phyloP scores from a whole-genome alignment of 2,329 filamentous ascomycete genomes.

The Coniochaeta hoffmannii region DNA sequence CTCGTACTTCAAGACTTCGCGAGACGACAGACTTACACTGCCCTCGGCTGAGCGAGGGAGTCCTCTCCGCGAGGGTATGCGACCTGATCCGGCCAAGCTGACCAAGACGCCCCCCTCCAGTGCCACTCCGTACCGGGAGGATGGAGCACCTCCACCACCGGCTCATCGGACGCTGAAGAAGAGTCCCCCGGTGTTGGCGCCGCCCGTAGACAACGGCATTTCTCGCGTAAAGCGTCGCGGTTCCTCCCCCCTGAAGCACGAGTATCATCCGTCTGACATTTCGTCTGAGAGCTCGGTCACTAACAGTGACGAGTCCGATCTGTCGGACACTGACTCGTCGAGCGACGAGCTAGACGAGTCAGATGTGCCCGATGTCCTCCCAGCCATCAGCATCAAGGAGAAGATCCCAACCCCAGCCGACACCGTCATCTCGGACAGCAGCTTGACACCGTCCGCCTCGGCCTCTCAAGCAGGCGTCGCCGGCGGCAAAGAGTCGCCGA shows the following conservation, averaged over 20 bases:
- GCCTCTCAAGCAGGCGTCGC: slow-evolving; percentile 63
- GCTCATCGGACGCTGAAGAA: slow-evolving; percentile 40
- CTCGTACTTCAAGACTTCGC: slow-evolving; percentile 15
- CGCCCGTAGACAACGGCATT: slow-evolving; percentile 37
- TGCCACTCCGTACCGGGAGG: slow-evolving; percentile 34
- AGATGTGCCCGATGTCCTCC: slow-evolving; percentile 50
- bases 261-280: slow-evolving; percentile 79
- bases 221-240: slow-evolving; percentile 58
- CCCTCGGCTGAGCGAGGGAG: slow-evolving; percentile 16
- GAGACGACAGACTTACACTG: slow-evolving; percentile 5
- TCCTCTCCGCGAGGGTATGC: slow-evolving; percentile 24
- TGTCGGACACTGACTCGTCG: slow-evolving; percentile 44
- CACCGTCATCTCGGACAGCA: slow-evolving; percentile 44
- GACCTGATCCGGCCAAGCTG: slow-evolving; percentile 26
- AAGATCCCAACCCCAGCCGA: slow-evolving; percentile 25
- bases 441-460: slow-evolving; percentile 72
- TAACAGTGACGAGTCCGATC: slow-evolving; percentile 47
- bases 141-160: slow-evolving; percentile 49
- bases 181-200: slow-evolving; percentile 27
- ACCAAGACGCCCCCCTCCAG: slow-evolving; percentile 25
- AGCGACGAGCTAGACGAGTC: slow-evolving; percentile 53
- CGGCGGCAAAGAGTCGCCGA: slow-evolving; percentile 37
- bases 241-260: slow-evolving; percentile 93
- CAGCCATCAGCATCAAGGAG: slow-evolving; percentile 49
- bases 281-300: slow-evolving; percentile 56